Evolutionary conservation across 2,329 filamentous ascomycete species (phyloP).

Genomic region (Paraphoma sp.): DNA sequence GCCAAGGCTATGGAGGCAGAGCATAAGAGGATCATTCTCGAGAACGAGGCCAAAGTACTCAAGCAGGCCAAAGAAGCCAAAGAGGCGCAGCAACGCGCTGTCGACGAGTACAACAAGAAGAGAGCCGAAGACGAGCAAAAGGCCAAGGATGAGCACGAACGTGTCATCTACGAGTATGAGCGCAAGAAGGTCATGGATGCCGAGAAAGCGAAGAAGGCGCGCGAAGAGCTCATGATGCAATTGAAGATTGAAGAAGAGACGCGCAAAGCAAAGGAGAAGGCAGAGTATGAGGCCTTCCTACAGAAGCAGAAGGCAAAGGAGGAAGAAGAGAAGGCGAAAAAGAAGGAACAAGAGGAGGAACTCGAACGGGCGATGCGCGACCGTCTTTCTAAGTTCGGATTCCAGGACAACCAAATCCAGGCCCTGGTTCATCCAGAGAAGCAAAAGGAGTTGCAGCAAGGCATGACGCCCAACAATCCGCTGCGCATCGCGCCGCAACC

Average conservation of each 20-base stretch:
- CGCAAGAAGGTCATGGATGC: conserved; percentile 45
- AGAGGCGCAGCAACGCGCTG: conserved; percentile 39
- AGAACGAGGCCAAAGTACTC: conserved; percentile 35
- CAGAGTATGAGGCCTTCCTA: conserved; percentile 50
- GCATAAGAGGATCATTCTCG: conserved; percentile 36
- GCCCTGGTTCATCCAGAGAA: conserved; percentile 57
- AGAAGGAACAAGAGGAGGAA: conserved; percentile 49
- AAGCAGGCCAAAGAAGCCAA: conserved; percentile 40
- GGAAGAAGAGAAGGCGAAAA: conserved; percentile 50
- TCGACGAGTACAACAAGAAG: conserved; percentile 44
- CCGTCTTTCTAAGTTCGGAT: conserved; percentile 53
- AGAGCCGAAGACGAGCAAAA: conserved; percentile 41
- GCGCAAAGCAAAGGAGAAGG: conserved; percentile 51
- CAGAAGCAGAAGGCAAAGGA: conserved; percentile 50
- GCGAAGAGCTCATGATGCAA: conserved; percentile 48
- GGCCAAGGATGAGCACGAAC: conserved; percentile 37
- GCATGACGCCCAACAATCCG: conserved; percentile 41
- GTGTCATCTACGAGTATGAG: conserved; percentile 46
- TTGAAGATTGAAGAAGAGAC: conserved; percentile 50
- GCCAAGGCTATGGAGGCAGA: conserved; percentile 34
- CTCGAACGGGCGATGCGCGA: conserved; percentile 56
- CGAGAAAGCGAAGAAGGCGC: conserved; percentile 42
- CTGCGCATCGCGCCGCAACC: conserved; percentile 45
- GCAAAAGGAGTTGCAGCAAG: conserved; percentile 46
- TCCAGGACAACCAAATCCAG: conserved; percentile 57